Percentiles rank a stretch among this genome's conserved stretches.
Evolutionary conservation across 1,139 yeast genomes (phyloP).

Genomic region (Scheffersomyces titani): DNA sequence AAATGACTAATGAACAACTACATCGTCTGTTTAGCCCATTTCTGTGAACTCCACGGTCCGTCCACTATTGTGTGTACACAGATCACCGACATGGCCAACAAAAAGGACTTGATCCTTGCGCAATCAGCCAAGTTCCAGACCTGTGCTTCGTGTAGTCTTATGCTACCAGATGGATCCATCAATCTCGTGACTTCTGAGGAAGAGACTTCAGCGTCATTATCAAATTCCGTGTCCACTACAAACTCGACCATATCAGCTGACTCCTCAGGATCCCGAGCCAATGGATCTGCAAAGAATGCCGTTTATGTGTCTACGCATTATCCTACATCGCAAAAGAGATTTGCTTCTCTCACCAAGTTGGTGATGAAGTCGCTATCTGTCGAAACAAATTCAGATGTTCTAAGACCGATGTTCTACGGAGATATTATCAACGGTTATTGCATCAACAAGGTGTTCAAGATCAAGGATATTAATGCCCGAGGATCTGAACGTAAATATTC

Average conservation of each 20-base stretch:
- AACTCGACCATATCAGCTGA: neutral
- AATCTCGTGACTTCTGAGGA: conserved; percentile 26
- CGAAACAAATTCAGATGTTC: conserved; percentile 67
- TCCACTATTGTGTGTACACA: conserved; percentile 76
- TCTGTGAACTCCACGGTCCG: conserved; percentile 89
- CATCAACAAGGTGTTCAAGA: conserved; percentile 63
- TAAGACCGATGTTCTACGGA: conserved; percentile 70
- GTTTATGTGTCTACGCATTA: conserved; percentile 56
- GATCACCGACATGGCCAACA: conserved; percentile 28
- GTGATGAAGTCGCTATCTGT: conserved; percentile 70
- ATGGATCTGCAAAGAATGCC: neutral
- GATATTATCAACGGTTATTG: conserved; percentile 71
- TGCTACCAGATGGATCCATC: conserved; percentile 40
- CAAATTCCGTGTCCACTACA: neutral
- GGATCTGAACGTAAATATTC: conserved; percentile 79
- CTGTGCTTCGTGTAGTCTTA: conserved; percentile 60
- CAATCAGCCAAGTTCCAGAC: conserved; percentile 42
- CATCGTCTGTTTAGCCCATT: conserved; percentile 69
- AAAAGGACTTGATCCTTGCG: conserved; percentile 23
- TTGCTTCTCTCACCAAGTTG: conserved; percentile 57
- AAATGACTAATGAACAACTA: conserved; percentile 13
- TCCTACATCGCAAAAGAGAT: conserved; percentile 57
- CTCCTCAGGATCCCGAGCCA: neutral
- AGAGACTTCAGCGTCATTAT: neutral
- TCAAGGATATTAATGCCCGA: conserved; percentile 69